Percentiles rank a stretch among this genome's conserved stretches.
Evolutionary conservation across 2,329 filamentous ascomycete genomes (phyloP).

Genomic region (Phaeophleospora eucalypticola): DNA sequence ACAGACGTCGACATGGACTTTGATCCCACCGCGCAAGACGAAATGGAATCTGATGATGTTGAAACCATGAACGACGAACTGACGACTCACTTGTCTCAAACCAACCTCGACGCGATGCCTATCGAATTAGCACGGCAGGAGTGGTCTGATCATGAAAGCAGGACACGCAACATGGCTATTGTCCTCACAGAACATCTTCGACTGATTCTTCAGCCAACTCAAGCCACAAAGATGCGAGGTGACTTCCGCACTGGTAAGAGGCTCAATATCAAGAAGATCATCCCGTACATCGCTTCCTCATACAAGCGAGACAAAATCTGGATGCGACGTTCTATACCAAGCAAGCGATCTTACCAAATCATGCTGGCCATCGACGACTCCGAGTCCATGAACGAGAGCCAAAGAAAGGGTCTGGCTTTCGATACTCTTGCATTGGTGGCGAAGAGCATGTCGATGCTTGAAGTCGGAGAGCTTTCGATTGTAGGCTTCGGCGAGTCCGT

Average conservation of each 20-base stretch:
- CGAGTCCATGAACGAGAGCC: conserved; percentile 83
- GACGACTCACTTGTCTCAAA: conserved; percentile 61
- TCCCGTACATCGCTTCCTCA: conserved; percentile 95
- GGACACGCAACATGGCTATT: conserved; percentile 80
- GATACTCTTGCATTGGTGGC: conserved; percentile 91
- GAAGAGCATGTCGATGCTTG: conserved; percentile 82
- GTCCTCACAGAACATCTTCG: conserved; percentile 91
- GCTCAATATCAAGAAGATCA: conserved; percentile 98
- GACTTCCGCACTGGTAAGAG: conserved; percentile 97
- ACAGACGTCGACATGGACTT: conserved; percentile 41
- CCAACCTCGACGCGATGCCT: conserved; percentile 20
- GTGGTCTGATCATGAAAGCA: conserved; percentile 80
- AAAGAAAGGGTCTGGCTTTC: conserved; percentile 75
- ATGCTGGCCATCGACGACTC: conserved; percentile 96
- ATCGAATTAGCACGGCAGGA: conserved; percentile 62
- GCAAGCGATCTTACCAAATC: conserved; percentile 93
- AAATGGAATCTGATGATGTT: conserved; percentile 39
- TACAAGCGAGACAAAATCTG: conserved; percentile 99
- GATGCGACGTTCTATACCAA: conserved; percentile 90
- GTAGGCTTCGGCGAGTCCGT: conserved; percentile 83
- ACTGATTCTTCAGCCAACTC: conserved; percentile 88
- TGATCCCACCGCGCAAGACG: conserved; percentile 35
- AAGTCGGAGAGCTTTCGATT: conserved; percentile 89
- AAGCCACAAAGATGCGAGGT: conserved; percentile 92
- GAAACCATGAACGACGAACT: conserved; percentile 55